Base-by-base conservation (phyloP, 179 eudicot genomes). In the Heliamphora pulchella region DNA sequence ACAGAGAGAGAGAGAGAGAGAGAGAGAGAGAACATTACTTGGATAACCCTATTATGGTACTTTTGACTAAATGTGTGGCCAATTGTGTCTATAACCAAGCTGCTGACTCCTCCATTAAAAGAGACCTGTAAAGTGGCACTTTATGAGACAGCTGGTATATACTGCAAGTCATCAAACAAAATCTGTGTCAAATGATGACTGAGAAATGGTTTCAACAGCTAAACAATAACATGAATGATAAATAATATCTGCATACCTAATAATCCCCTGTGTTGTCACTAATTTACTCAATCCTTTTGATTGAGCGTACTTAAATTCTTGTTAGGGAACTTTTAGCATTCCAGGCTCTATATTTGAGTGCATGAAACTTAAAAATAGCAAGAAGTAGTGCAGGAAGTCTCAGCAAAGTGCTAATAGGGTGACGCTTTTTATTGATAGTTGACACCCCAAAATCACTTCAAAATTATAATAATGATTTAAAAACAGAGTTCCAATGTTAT, bases 41-140 rank as follows among this genome's bases (percentile, higher is more conserved):
- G 98, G 86, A 88, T 86, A 79, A 95, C 98, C 82, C 98, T 89
- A 78, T 91, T 91, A 81, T 88, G 98, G 85, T 95, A 95, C 88
- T 91, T 95, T 55, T 87, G 86, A 83, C 98, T 93, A 82, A 92
- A 67, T 11, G 90, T 83, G 80, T 95, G 98, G 58, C 98, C 98
- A 79, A 93, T 87, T n/a, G 93, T 91, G 83, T 95, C 98, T 51
- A 95, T 92, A 84, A 87, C 74, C 90, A 95, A 88, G 86, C 88
- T 72, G 79, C 90, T 80, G 57, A 91, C 77, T 77, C 98, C 98
- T 80, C 97, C 98, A 82, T 80, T 72, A 74, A 90, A 91, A 79
- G 89, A 81, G 67, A 95, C 90, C 98, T 95, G 80, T 74, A 51
- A 81, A 75, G 17, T 74, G 63, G 50, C 77, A 80, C 75, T 77